Evolutionary conservation across 1,284 basidiomycete genomes (phyloP), one percentile per base, ranked within the genome.

Genomic region (Apiotrichum veenhuisii): DNA sequence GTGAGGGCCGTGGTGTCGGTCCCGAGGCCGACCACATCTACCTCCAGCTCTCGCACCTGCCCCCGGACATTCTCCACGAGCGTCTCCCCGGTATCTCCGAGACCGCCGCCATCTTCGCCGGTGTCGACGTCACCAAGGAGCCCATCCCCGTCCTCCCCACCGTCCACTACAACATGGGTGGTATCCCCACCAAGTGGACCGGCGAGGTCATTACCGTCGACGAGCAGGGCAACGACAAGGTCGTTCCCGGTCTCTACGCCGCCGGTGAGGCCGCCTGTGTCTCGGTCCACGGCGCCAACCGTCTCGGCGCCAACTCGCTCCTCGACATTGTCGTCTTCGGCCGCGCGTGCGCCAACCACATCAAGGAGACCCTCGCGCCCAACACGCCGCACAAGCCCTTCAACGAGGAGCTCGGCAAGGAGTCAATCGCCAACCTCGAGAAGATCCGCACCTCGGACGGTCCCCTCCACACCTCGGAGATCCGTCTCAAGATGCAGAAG

Each of bases 61-160:
- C 96, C 57, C 84, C 96, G 51, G 92, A 96, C 68, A 86, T 98
- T 67, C 86, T 99, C 61, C 93, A 93, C 78, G 95, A 98, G 80
- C 88, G 96, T 75, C 83, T 99, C 47, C 96, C 96, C 63, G 96
- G 96, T 85, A 98, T 99, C 76, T 98, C 96, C 52, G 96, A 99
- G 83, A 99, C 96, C 14, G 96, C 96, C 37, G 89, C 95, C 63
- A 98, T 99, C 74, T 99, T 99, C 81, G 86, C 92, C 72, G 96
- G 96, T 79, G 96, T 98, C 65, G 96, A 99, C 78, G 96, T 99
- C 63, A 98, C 96, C 65, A 98, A 98, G 82, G 95, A 98, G 78
- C 96, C 96, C 50, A 97, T 97, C 70, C 93, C 93, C 54, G 96
- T 99, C 38, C 78, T 97, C 64, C 94, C 93, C 44, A 97, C 93